Evolutionary conservation across 441 rosid species (phyloP), one percentile per base, ranked within the genome.

Genomic region (Eruca vesicaria): DNA sequence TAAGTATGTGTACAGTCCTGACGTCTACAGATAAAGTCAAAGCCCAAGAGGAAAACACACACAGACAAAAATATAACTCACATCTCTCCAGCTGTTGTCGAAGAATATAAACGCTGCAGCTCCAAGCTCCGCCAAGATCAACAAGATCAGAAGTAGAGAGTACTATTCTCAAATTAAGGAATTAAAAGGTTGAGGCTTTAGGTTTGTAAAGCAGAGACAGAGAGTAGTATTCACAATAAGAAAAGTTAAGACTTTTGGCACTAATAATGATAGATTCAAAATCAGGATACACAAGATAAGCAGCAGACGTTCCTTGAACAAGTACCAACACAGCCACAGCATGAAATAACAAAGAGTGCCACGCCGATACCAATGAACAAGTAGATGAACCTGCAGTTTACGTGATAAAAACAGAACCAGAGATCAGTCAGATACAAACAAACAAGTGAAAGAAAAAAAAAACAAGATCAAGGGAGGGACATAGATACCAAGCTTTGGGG

Each of bases 371-470:
- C 98, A 82, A 92, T 83, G 79, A 96, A 96, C 83, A 90, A 83
- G 84, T 87, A 90, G 71, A 96, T 86, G 78, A 96, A 96, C 99
- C 99, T 96, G 95, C 85, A 85, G n/a, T n/a, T n/a, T n/a, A n/a
- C n/a, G 50, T 63, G n/a, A 67, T 21, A 19, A 20, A 52, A 68
- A 52, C 50, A 61, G 32, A 77, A 59, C 76, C 20, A 7, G 10
- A 52, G 10, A 59, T 19, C 0, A 53, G 38, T 71, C 63, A 71
- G 45, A 50, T 29, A 8, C 23, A 33, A 11, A 20, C 31, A 55
- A 57, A 11, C 6, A 5, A 23, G 23, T 56, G 18, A 60, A 35
- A 26, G 9, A 33, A 4, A 6, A 35, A 68, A 20, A 50, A 10
- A 50, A 50, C 3, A 52, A 52, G 18, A 5, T 21, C 9, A 26